phyloP scores from a whole-genome alignment of 2,329 filamentous ascomycete genomes.

The Dothidotthia symphoricarpi region DNA sequence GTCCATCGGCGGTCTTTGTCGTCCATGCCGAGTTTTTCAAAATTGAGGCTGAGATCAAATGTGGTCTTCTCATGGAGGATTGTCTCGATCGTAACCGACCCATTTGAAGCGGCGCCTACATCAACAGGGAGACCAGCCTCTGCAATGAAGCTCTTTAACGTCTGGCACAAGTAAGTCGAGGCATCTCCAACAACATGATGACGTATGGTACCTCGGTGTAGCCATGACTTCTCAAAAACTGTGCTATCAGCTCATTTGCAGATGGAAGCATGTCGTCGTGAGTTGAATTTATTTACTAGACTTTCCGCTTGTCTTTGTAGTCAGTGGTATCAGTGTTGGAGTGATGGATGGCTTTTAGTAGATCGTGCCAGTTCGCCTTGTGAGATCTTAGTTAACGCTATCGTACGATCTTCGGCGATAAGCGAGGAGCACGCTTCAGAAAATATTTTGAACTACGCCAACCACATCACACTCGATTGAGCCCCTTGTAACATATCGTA shows the following conservation, averaged over 20 bases:
- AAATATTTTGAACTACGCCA: not conserved
- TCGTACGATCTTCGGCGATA: too few relatives aligned
- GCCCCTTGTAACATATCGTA: not conserved
- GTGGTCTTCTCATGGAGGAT: constrained; percentile 61
- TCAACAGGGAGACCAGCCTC: constrained; percentile 56
- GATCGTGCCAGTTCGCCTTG: too few relatives aligned
- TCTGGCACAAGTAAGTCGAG: constrained; percentile 41
- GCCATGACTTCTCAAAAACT: constrained; percentile 42
- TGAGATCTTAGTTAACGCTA: too few relatives aligned
- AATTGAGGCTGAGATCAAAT: constrained; percentile 56
- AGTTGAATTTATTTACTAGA: too few relatives aligned
- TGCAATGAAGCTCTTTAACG: constrained; percentile 56
- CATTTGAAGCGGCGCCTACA: constrained; percentile 45
- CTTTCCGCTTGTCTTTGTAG: too few relatives aligned
- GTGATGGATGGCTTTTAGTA: too few relatives aligned
- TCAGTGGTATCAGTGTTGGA: too few relatives aligned
- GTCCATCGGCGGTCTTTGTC: constrained; percentile 48
- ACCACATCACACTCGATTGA: not conserved
- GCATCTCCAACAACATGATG: constrained; percentile 1
- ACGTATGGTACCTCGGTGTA: constrained; percentile 41
- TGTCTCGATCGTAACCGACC: constrained; percentile 57
- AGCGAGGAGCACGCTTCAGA: too few relatives aligned
- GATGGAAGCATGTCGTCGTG: constrained; percentile 34
- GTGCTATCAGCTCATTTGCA: constrained; percentile 44
- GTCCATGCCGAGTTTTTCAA: constrained; percentile 55